Percentiles rank a stretch among this genome's conserved stretches.
Evolutionary conservation across 2,329 filamentous ascomycete species (phyloP).

Genomic region (Hymenoscyphus linearis): DNA sequence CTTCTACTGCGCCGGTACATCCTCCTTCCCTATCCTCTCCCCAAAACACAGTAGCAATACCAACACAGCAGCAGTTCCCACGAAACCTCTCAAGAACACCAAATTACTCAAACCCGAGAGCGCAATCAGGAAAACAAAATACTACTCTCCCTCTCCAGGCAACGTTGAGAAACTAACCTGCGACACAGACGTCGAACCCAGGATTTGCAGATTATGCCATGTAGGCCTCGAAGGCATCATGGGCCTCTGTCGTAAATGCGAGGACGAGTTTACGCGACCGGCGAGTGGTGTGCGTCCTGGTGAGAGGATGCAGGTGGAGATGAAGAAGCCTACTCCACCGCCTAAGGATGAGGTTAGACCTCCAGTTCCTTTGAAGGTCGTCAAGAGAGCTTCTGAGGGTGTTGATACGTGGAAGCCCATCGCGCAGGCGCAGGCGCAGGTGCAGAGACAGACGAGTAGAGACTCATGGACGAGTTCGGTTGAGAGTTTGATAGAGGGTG

Average conservation of each 20-base stretch:
- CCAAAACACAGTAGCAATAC: too few relatives aligned
- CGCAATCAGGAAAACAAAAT: neutral
- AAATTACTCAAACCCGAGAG: too few relatives aligned
- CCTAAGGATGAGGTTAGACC: conserved; percentile 9
- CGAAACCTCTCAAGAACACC: neutral
- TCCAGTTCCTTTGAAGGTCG: neutral
- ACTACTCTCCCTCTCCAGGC: neutral
- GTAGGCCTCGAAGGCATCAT: neutral
- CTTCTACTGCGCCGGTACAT: conserved; percentile 19
- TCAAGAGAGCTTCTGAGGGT: neutral
- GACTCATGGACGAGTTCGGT: too few relatives aligned
- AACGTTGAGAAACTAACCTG: neutral
- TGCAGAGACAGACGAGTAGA: neutral
- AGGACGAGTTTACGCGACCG: conserved; percentile 9
- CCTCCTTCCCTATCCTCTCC: neutral
- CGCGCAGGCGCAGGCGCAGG: neutral
- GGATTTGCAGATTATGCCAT: conserved; percentile 11
- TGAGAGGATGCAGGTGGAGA: neutral
- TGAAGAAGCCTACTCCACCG: conserved; percentile 15
- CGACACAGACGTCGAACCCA: neutral
- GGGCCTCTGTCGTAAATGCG: conserved; percentile 11
- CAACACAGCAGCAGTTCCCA: too few relatives aligned
- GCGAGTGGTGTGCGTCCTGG: neutral
- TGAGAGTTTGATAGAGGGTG: neutral
- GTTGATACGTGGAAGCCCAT: neutral